phyloP scores from a whole-genome alignment of 495 filamentous ascomycete species.

The Penicillium odoratum region DNA sequence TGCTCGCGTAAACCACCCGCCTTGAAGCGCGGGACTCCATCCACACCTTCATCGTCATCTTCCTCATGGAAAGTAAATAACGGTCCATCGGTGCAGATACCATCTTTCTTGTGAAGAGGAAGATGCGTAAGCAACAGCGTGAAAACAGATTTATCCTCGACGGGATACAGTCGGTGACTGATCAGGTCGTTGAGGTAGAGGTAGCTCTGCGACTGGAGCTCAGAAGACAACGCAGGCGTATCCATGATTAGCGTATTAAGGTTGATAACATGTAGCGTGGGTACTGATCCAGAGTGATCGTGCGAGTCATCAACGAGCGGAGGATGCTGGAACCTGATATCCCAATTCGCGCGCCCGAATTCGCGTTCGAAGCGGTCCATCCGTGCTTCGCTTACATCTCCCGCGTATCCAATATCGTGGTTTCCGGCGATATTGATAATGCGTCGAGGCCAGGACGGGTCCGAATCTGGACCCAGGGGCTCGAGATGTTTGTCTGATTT shows the following conservation, averaged over 20 bases:
- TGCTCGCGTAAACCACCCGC: slow-evolving; percentile 80
- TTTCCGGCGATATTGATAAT: slow-evolving; percentile 92
- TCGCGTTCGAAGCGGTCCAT: slow-evolving; percentile 75
- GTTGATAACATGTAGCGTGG: slow-evolving; percentile 71
- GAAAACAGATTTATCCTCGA: slow-evolving; percentile 64
- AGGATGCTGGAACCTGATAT: slow-evolving; percentile 63
- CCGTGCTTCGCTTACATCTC: slow-evolving; percentile 72
- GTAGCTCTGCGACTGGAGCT: slow-evolving; percentile 72
- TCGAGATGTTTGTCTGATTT: slow-evolving; percentile 30
- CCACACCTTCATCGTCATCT: slow-evolving; percentile 40
- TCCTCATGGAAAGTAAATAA: slow-evolving; percentile 69
- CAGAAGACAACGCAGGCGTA: slow-evolving; percentile 64
- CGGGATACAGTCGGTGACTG: slow-evolving; percentile 57
- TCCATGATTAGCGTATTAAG: slow-evolving; percentile 93
- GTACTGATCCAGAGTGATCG: slow-evolving; percentile 27
- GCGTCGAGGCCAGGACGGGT: slow-evolving; percentile 65
- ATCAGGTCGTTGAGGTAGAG: slow-evolving; percentile 73
- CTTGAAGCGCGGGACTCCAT: slow-evolving; percentile 30
- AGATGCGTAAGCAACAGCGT: slow-evolving; percentile 90
- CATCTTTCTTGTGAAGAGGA: slow-evolving; percentile 79
- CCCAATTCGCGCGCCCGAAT: slow-evolving; percentile 89
- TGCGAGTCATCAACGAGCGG: slow-evolving; percentile 20
- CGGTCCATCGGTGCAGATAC: slow-evolving; percentile 81
- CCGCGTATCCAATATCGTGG: slow-evolving; percentile 94
- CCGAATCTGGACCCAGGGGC: slow-evolving; percentile 48